Evolutionary conservation across 768 basidiomycete genomes (phyloP), one percentile per base, ranked within the genome.

Genomic region (Butyriboletus loyo): DNA sequence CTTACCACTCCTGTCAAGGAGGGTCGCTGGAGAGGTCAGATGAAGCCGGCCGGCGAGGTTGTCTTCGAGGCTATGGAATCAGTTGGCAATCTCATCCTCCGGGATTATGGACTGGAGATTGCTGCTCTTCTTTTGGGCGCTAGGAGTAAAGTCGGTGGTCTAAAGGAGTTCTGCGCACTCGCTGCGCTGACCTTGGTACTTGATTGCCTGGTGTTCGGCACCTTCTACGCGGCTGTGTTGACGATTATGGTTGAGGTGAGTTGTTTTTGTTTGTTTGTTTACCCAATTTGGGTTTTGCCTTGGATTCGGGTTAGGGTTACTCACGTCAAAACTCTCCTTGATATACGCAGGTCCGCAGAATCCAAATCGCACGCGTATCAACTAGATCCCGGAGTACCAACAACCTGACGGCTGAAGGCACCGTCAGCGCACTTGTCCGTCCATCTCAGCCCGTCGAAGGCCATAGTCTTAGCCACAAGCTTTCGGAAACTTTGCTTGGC

Each of bases 171-270:
- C 57, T 98, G 96, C 66, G 89, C 93, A 11, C 82, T 98, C 15
- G 97, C 95, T 0, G 94, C 93, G 2, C 68, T 98, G n/a, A 77
- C 92, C 46, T 77, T 99, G 44, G 79, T 78, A 9, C 78, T 95
- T 40, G 97, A 99, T 68, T 97, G 94, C 67, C 63, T 93, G 28
- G 77, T 92, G 70, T 81, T 97, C 55, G 88, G 87, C 71, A 92
- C 92, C 1, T 96, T 97, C 72, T 87, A 96, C 66, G 80, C 90
- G 1, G 86, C 90, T 2, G 83, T 98, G 48, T 74, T 99, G 48
- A 86, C 84, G n/a, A 79, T 99, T 67, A 97, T 98, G 89, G 87
- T 98, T 55, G 96, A 99, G 79, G 92, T 92, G 49, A 49, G 78
- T 59, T 50, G 68, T 59, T 50, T 55, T 55, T 39, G 1, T 41